Conservation (phyloP, 2,329 filamentous ascomycete species). For the Septoria linicola region DNA sequence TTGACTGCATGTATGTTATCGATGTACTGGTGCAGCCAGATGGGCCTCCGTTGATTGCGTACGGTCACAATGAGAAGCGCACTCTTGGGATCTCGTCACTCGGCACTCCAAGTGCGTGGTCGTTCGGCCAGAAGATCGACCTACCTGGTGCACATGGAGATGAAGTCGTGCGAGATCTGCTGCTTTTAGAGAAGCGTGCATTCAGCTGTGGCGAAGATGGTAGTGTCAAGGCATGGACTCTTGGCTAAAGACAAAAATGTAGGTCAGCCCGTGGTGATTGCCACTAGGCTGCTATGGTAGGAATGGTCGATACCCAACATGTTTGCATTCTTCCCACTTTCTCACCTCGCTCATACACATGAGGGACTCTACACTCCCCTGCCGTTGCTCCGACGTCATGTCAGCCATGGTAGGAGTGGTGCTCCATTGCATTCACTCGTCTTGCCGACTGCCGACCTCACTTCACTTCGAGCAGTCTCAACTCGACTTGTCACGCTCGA, state of each 20-base stretch:
- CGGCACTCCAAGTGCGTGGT: conserved; percentile 29
- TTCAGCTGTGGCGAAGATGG: conserved; percentile 54
- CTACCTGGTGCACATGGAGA: conserved; percentile 49
- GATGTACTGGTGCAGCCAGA: conserved; percentile 56
- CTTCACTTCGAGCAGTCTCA: no score
- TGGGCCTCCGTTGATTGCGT: conserved; percentile 33
- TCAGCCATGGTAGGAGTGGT: no score
- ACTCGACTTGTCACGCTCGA: no score
- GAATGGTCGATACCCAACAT: not conserved
- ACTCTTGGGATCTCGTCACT: conserved; percentile 33
- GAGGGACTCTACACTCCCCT: no score
- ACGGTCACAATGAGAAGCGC: conserved; percentile 34
- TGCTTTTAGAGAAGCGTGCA: conserved; percentile 38
- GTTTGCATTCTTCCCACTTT: not conserved
- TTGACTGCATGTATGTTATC: conserved; percentile 72
- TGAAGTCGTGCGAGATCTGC: conserved; percentile 49
- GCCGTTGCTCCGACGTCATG: no score
- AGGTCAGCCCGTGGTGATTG: conserved; percentile 11
- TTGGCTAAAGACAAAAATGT: conserved; percentile 12
- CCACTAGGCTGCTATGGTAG: not conserved
- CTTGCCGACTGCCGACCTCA: no score
- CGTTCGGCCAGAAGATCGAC: conserved; percentile 31
- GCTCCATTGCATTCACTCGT: no score
- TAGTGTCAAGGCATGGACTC: conserved; percentile 44
- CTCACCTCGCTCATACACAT: no score